Percentiles rank a stretch among this genome's conserved stretches.
Evolutionary conservation across 768 basidiomycete species (phyloP).

Genomic region (Termitomyces heimii): DNA sequence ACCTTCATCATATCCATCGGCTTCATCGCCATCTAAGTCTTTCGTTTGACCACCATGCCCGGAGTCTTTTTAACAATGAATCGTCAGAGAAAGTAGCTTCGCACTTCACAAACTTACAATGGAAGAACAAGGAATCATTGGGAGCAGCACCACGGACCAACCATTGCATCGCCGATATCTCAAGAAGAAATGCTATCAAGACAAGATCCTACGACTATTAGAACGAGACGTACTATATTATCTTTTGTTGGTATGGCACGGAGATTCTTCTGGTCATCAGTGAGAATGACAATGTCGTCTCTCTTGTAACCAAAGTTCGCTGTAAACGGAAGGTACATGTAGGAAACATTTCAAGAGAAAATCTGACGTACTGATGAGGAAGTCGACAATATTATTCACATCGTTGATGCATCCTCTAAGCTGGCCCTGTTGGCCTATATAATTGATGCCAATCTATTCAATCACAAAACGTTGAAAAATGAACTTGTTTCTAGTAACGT

Average conservation of each 20-base stretch:
- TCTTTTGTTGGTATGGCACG: constrained; percentile 66
- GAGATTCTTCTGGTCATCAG: constrained; percentile 64
- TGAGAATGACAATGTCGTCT: constrained; percentile 83
- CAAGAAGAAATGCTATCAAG: background rate
- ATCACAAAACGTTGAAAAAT: background rate
- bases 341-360: background rate
- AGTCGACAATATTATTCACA: constrained; percentile 72
- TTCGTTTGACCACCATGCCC: constrained; percentile 92
- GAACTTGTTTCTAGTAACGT: background rate
- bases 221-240: constrained; percentile 61
- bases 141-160: constrained; percentile 75
- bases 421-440: constrained; percentile 59
- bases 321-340: constrained; percentile 14
- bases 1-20: constrained; percentile 83
- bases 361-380: constrained; percentile 56
- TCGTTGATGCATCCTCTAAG: constrained; percentile 91
- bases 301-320: constrained; percentile 59
- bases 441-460: constrained; percentile 83
- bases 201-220: background rate
- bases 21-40: constrained; percentile 80
- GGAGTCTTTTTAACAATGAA: constrained; percentile 48
- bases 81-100: background rate
- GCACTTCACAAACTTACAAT: constrained; percentile 43
- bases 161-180: constrained; percentile 86
- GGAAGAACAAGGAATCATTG: constrained; percentile 88